Base-by-base conservation (phyloP, 495 filamentous ascomycete species). In the Trichoderma erinaceum region DNA sequence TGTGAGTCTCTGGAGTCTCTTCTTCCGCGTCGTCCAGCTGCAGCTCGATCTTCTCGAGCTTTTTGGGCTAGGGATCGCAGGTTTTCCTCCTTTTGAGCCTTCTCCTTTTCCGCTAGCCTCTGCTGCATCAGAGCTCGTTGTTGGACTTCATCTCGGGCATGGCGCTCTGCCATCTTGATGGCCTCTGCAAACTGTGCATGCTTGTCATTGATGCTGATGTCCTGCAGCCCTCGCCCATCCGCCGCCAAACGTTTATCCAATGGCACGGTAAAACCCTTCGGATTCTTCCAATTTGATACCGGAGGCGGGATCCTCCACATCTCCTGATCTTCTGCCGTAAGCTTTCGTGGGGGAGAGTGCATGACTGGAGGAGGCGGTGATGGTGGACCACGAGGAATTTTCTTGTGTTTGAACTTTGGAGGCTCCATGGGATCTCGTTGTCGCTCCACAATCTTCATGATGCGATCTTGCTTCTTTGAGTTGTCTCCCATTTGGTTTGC, bases 281-380 rank as follows among this genome's bases (percentile, higher is more conserved):
- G 91, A 73, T 99, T 99, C 85, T 99, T 99, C 95, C 95, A 99
- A 76, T 97, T 97, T 18, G 91, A 96, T 3, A 99, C 90, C 0
- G 96, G 90, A 0, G 95, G 94, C 0, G 95, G 93, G 43, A 99
- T 96, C 69, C 88, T 92, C 95, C 95, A 99, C 16, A 89, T 90
- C 77, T 97, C 95, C 78, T 98, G 96, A 72, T 99, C 95, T 75
- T 94, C 94, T 13, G 95, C 95, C 0, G 96, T 98, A 29, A 99
- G 84, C 76, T 98, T 98, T 69, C 95, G 82, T 2, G 95, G 93
- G 23, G 95, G 95, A 4, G 92, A 97, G 72, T 97, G 96, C 87
- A 99, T 92, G 52, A 99, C 85, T 5, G 95, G 96, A 63, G 95
- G 90, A 0, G 95, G 95, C 2, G 95, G 95, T 35, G 88, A 92